Evolutionary conservation across 495 filamentous ascomycete genomes (phyloP), one percentile per base, ranked within the genome.

Genomic region (Lentithecium fluviatile): DNA sequence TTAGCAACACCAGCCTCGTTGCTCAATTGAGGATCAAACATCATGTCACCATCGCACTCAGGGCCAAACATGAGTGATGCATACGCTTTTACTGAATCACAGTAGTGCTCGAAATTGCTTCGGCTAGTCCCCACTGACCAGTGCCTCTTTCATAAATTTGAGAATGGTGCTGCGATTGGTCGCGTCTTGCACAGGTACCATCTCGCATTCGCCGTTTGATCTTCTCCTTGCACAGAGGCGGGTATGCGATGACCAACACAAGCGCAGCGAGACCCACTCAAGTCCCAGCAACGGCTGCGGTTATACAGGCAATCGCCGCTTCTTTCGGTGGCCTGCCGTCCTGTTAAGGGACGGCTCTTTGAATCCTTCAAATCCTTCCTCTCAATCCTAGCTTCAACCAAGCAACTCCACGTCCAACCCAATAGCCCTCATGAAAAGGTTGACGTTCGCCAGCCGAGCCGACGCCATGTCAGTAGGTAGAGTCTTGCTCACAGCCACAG

Each of bases 391-490:
- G 15, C 40, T 52, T 83, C 69, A 96, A 70, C 88, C 87, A 64
- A 98, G 85, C 58, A 97, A 78, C 67, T 96, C 94, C 34, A 98
- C 94, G 78, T 97, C 95, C 66, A 98, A 80, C 4, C 94, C 95
- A 73, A 98, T 97, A 52, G 93, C 94, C 62, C 90, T 84, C 93
- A 98, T 97, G 73, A 98, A 98, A 26, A 98, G 77, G 74, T 98
- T 97, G 65, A 98, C 95, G 70, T 96, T 93, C 57, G 86, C 86
- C 46, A 95, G 79, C 55, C 91, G 85, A 70, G 87, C 82, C 66
- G 82, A 84, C 17, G 86, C 83, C 83, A 96, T 86, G 42, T 94
- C 90, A 17, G 85, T 79, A 12, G 95, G 94, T 13, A 97, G 83
- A 2, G 88, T 90, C 78, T 94, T 96, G 69, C 88, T 86, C 32